Conservation (phyloP, 169 alveolate genomes). For the Cryptosporidium sp. region DNA sequence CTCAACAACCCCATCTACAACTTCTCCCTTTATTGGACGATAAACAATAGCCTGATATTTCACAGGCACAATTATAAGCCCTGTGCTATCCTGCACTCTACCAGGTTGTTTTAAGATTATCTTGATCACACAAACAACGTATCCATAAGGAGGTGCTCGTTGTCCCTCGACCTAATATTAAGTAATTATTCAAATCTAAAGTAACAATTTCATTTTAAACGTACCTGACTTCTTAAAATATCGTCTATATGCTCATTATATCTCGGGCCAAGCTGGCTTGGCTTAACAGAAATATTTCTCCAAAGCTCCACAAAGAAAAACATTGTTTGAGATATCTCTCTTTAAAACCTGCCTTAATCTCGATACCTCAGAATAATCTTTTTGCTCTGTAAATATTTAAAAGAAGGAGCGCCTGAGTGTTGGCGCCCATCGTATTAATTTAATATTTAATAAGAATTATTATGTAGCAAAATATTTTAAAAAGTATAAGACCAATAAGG, state of each 20-base stretch:
- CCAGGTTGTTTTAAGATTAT: slow-evolving; percentile 90
- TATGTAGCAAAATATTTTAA: neutral
- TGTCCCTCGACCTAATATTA: slow-evolving; percentile 88
- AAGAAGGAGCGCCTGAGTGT: neutral
- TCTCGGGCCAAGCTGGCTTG: slow-evolving; percentile 91
- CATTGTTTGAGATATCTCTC: slow-evolving; percentile 78
- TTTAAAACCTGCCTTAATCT: neutral
- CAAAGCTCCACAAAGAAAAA: slow-evolving; percentile 92
- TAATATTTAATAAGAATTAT: neutral
- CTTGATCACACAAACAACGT: slow-evolving; percentile 90
- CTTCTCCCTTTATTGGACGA: slow-evolving; percentile 92
- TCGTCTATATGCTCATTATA: slow-evolving; percentile 89
- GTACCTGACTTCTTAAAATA: slow-evolving; percentile 85
- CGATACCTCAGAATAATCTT: neutral
- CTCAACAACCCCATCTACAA: slow-evolving; percentile 90
- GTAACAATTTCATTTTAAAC: neutral
- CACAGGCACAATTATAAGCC: slow-evolving; percentile 90
- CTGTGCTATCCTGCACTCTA: slow-evolving; percentile 93
- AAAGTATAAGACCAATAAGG: neutral
- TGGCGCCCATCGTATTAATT: neutral
- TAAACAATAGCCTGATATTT: slow-evolving; percentile 92
- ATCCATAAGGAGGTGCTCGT: slow-evolving; percentile 85
- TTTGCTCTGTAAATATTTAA: too few relatives aligned
- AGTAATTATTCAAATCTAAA: neutral
- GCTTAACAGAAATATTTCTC: slow-evolving; percentile 89